These are phyloP conservation scores for Globisporangium cederbergense DNA, from an alignment of 352 stramenopile species.

Conservation along the genomic window DNA sequence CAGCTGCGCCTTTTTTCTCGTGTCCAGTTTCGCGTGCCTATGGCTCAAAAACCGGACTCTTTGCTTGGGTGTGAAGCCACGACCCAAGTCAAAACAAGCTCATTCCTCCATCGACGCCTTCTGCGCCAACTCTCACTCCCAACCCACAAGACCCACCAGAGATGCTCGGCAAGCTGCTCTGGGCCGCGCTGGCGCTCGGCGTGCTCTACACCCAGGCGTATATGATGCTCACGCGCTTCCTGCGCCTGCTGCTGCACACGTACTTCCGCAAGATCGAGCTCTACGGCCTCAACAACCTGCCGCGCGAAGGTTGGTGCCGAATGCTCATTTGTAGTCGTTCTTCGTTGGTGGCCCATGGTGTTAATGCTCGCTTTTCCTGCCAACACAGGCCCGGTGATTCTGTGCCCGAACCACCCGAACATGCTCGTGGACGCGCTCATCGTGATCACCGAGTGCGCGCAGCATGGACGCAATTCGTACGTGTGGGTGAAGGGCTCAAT, in stretches of 20 bases:
- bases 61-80: neutral
- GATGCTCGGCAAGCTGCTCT: conserved; percentile 32
- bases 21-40: neutral
- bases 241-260: conserved; percentile 61
- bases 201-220: conserved; percentile 59
- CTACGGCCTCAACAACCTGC: conserved; percentile 77
- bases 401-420: conserved; percentile 81
- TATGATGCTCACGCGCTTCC: conserved; percentile 56
- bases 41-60: neutral
- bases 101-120: conserved; percentile 7
- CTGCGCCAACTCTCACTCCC: neutral
- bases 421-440: conserved; percentile 79
- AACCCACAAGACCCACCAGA: neutral
- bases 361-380: neutral
- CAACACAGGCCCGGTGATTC: conserved; percentile 54
- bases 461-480: conserved; percentile 53
- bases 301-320: conserved; percentile 36
- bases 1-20: conserved; percentile 8
- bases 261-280: conserved; percentile 82
- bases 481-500: conserved; percentile 77
- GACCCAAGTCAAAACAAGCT: neutral
- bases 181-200: conserved; percentile 39
- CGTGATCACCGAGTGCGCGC: conserved; percentile 69
- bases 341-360: too few species aligned
- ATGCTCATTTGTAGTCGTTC: too few species aligned